These are phyloP conservation scores for Citrus mangshanensis DNA, from an alignment of 345 rosid species.

Conservation along the genomic window DNA sequence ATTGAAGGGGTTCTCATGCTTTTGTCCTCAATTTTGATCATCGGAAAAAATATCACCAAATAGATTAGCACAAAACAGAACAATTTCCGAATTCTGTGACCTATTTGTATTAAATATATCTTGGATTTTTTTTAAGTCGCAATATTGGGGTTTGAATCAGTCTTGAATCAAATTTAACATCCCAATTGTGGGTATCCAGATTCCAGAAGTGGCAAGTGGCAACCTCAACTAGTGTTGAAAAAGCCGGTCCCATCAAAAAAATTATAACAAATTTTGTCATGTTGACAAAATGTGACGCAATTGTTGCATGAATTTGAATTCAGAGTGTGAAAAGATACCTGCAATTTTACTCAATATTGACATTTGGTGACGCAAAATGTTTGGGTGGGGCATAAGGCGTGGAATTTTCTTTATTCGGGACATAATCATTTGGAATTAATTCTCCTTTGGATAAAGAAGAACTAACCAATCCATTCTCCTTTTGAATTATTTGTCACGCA, in stretches of 20 bases:
- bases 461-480: neutral
- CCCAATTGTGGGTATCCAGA: neutral
- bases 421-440: conserved; percentile 10
- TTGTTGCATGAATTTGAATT: neutral
- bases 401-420: neutral
- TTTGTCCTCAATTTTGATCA: neutral
- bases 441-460: neutral
- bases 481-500: neutral
- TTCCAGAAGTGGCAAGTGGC: conserved; percentile 2
- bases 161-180: neutral
- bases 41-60: neutral
- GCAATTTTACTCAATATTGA: neutral
- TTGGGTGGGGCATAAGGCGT: neutral
- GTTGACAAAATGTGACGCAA: too few relatives aligned
- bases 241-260: neutral
- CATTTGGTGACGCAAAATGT: neutral
- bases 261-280: neutral
- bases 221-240: neutral
- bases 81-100: neutral
- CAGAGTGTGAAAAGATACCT: neutral
- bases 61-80: neutral
- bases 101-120: neutral
- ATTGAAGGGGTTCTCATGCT: neutral
- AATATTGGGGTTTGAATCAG: neutral
- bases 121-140: too few relatives aligned